These are phyloP conservation scores for Senna tora DNA, from an alignment of 306 rosid species.

Conservation along the genomic window DNA sequence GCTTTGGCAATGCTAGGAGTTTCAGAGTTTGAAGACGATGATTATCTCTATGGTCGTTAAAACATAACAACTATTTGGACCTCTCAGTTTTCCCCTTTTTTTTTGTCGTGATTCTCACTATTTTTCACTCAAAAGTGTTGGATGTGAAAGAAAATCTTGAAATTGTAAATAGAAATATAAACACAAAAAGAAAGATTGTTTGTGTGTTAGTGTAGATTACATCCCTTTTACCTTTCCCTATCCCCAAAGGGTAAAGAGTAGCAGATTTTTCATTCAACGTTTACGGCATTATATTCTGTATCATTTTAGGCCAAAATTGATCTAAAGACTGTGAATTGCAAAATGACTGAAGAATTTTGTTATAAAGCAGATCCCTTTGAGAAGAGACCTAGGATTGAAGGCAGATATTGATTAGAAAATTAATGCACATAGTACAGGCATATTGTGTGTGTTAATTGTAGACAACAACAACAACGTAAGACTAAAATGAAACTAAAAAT, in stretches of 20 bases:
- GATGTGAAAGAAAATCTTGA: slow-evolving; percentile 43
- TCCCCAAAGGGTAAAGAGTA: slow-evolving; percentile 47
- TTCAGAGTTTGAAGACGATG: slow-evolving; percentile 92
- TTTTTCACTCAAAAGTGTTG: slow-evolving; percentile 34
- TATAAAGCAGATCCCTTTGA: slow-evolving; percentile 16
- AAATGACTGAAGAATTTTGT: slow-evolving; percentile 6
- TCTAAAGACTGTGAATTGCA: slow-evolving; percentile 18
- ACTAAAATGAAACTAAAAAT: not conserved
- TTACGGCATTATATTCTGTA: slow-evolving; percentile 36
- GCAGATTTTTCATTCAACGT: slow-evolving; percentile 43
- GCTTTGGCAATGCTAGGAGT: slow-evolving; percentile 96
- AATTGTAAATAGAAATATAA: slow-evolving; percentile 67
- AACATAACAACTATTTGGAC: slow-evolving; percentile 6
- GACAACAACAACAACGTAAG: too few species aligned
- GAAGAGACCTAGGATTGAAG: not conserved
- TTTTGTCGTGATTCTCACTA: slow-evolving; percentile 47
- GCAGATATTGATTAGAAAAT: too few species aligned
- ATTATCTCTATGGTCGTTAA: slow-evolving; percentile 63
- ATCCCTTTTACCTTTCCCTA: slow-evolving; percentile 46
- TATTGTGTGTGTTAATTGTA: not conserved
- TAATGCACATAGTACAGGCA: slow-evolving; percentile 13
- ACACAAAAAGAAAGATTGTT: slow-evolving; percentile 40
- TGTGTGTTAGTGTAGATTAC: slow-evolving; percentile 58
- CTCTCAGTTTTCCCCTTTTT: slow-evolving; percentile 9
- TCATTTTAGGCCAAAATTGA: slow-evolving; percentile 8